These are phyloP conservation scores for Entomortierella parvispora DNA, from an alignment of 192 early-diverging fungal species.

Conservation along the genomic window DNA sequence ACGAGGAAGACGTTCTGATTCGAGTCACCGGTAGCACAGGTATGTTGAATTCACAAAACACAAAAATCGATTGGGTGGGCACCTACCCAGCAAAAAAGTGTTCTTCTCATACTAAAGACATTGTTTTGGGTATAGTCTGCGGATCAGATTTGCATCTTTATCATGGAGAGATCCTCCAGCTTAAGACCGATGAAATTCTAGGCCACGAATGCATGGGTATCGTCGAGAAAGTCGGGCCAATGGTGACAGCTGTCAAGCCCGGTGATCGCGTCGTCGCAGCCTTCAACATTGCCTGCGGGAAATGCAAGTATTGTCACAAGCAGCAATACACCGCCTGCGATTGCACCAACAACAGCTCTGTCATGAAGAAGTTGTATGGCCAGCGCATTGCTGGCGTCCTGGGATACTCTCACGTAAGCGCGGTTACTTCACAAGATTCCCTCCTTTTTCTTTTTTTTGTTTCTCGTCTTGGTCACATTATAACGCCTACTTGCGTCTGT, in stretches of 20 bases:
- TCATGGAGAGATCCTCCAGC: conserved; percentile 56
- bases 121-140: conserved; percentile 54
- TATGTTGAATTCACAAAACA: conserved; percentile 1
- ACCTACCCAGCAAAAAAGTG: too few relatives aligned
- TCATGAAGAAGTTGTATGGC: conserved; percentile 63
- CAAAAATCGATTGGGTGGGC: neutral
- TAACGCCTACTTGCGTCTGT: too few relatives aligned
- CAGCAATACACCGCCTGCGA: conserved; percentile 59
- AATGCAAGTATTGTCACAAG: conserved; percentile 61
- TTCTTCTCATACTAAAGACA: too few relatives aligned
- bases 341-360: conserved; percentile 58
- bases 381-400: conserved; percentile 54
- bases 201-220: conserved; percentile 65
- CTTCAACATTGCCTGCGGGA: conserved; percentile 61
- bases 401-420: conserved; percentile 63
- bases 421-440: neutral
- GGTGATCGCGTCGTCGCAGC: conserved; percentile 62
- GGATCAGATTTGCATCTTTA: conserved; percentile 63
- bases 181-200: conserved; percentile 56
- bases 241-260: conserved; percentile 52
- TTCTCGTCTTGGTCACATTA: neutral
- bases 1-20: conserved; percentile 54
- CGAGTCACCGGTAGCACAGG: conserved; percentile 53
- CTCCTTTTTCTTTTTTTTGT: neutral
- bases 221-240: conserved; percentile 56